Evolutionary conservation across 306 rosid genomes (phyloP), one percentile per base, ranked within the genome.

Genomic region (Acacia crassicarpa): DNA sequence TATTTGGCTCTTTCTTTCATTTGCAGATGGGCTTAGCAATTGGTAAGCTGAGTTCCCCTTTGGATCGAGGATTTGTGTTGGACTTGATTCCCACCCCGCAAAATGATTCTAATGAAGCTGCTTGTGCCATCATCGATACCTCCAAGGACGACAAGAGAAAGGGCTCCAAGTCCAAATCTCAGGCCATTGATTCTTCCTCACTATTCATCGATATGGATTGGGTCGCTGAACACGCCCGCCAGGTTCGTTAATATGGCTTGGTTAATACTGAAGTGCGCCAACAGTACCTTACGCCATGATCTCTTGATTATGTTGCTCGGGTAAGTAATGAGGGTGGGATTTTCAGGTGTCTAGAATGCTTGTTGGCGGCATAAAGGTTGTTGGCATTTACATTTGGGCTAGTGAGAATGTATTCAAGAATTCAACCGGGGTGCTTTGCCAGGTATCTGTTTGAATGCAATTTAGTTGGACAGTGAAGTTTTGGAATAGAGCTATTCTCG

Each of bases 221-320:
- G 98, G 93, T 95, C 46, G 90, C 94, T 41, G 99, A 95, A 87
- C 99, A 95, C 58, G 98, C 98, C 17, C 98, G 96, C 7, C 98
- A 93, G 90, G 99, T 95, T 82, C 72, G 15, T 72, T 70, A 4
- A 56, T 13, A n/a, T 49, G 66, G 16, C 46, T 32, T 46, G 35
- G 33, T 66, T 65, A 14, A 56, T 58, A 12, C 4, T 23, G 16
- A 40, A 13, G 25, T 58, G 33, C 62, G 44, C 30, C 20, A 48
- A 20, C 11, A n/a, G 7, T 2, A 75, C 23, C 54, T 75, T 22
- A n/a, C 63, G 23, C 38, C 7, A 23, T 48, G 43, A 25, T 48
- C 33, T 78, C 63, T 46, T 78, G 46, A 65, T 9, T 51, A 5
- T n/a, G 6, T 63, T 48, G 54, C 40, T 62, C 22, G 35, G 20